Percentiles rank a stretch among this genome's conserved stretches.
phyloP scores from a whole-genome alignment of 2,329 filamentous ascomycete genomes.

The Ustulina deusta region DNA sequence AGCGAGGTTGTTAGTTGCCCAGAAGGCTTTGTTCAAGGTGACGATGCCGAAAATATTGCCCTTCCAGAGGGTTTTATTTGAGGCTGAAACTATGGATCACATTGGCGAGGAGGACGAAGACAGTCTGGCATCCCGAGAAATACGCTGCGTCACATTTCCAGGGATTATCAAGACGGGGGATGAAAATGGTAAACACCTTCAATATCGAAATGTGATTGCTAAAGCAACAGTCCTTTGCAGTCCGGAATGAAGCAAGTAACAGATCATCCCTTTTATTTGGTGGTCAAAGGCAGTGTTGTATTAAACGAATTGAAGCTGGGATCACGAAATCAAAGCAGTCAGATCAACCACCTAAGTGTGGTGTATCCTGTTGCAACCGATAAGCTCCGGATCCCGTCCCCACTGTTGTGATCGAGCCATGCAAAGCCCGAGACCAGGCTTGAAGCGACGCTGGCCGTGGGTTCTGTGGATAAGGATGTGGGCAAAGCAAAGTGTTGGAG shows the following conservation, averaged over 20 bases:
- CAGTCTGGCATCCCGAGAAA: slow-evolving; percentile 62
- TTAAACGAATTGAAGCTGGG: slow-evolving; percentile 41
- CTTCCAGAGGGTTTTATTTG: slow-evolving; percentile 68
- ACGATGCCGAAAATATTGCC: slow-evolving; percentile 66
- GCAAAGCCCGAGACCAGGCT: slow-evolving; percentile 16
- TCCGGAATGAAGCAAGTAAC: slow-evolving; percentile 55
- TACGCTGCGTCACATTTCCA: slow-evolving; percentile 73
- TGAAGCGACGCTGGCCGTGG: slow-evolving; percentile 22
- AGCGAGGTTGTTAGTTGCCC: slow-evolving; percentile 66
- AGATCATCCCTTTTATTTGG: slow-evolving; percentile 19
- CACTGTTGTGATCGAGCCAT: slow-evolving; percentile 17
- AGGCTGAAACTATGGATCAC: slow-evolving; percentile 73
- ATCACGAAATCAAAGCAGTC: slow-evolving; percentile 20
- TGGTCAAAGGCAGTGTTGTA: slow-evolving; percentile 40
- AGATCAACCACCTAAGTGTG: slow-evolving; percentile 14
- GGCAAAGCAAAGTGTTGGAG: slow-evolving; percentile 23
- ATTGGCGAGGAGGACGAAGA: slow-evolving; percentile 72
- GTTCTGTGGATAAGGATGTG: slow-evolving; percentile 17
- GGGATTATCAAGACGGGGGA: slow-evolving; percentile 74
- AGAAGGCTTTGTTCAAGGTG: slow-evolving; percentile 69
- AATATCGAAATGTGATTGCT: slow-evolving; percentile 72
- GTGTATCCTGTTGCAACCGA: slow-evolving; percentile 22
- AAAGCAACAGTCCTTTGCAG: slow-evolving; percentile 75
- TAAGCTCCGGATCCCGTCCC: slow-evolving; percentile 5
- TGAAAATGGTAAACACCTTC: slow-evolving; percentile 70